These are phyloP conservation scores for Achaetomium macrosporum DNA, from an alignment of 2,329 filamentous ascomycete genomes.

Conservation along the genomic window DNA sequence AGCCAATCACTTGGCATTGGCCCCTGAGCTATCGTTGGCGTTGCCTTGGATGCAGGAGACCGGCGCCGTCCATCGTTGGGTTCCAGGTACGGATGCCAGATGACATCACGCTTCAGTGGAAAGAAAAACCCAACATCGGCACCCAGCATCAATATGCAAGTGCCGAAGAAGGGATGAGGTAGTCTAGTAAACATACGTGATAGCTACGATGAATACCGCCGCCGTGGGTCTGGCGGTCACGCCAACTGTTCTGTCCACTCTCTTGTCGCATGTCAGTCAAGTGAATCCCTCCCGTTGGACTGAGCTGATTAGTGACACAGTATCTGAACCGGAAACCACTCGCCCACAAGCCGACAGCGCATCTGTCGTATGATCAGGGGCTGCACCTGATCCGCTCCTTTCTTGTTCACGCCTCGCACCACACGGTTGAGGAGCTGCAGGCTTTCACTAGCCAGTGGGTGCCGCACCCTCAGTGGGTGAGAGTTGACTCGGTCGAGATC, in stretches of 20 bases:
- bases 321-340: constrained; percentile 75
- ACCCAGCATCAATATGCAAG: neutral
- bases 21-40: constrained; percentile 2
- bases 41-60: neutral
- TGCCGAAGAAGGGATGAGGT: neutral
- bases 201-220: constrained; percentile 60
- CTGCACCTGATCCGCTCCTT: constrained; percentile 83
- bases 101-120: constrained; percentile 16
- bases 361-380: constrained; percentile 92
- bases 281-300: neutral
- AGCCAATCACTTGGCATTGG: constrained; percentile 8
- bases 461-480: constrained; percentile 82
- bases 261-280: constrained; percentile 71
- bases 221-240: constrained; percentile 78
- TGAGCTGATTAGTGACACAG: constrained; percentile 36
- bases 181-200: neutral
- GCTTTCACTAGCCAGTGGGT: constrained; percentile 90
- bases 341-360: constrained; percentile 75
- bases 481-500: constrained; percentile 64
- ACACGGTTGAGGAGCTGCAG: constrained; percentile 90
- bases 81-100: constrained; percentile 2
- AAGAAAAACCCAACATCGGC: constrained; percentile 2
- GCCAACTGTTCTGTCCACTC: constrained; percentile 79
- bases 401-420: constrained; percentile 74
- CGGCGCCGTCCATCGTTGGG: constrained; percentile 5